Evolutionary conservation across 2,329 filamentous ascomycete species (phyloP).

Genomic region (Neoascochyta sp.): DNA sequence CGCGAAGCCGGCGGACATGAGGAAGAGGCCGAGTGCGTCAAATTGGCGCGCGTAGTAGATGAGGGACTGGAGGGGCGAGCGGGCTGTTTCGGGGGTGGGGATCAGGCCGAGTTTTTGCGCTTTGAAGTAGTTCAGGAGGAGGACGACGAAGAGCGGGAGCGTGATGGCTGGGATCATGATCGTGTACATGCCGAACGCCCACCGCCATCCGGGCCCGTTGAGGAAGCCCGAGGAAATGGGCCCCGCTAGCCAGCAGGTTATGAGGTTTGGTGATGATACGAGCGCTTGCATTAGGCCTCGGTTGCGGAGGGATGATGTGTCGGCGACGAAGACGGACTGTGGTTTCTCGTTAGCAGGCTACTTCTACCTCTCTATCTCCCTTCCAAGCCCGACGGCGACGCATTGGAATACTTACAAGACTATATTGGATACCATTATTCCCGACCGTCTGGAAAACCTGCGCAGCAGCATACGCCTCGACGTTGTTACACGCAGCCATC

Average conservation of each 20-base stretch:
- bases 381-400: too few species aligned
- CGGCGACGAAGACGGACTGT: slow-evolving; percentile 63
- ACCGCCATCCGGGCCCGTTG: slow-evolving; percentile 54
- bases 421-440: slow-evolving; percentile 49
- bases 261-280: slow-evolving; percentile 13
- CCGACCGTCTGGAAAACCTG: slow-evolving; percentile 65
- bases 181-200: slow-evolving; percentile 63
- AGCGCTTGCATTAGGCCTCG: slow-evolving; percentile 59
- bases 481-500: slow-evolving; percentile 60
- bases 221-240: slow-evolving; percentile 40
- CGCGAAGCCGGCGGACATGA: slow-evolving; percentile 57
- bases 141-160: slow-evolving; percentile 55
- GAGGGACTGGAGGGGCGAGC: slow-evolving; percentile 48
- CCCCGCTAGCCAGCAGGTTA: slow-evolving; percentile 18
- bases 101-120: slow-evolving; percentile 55
- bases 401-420: too few species aligned
- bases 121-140: slow-evolving; percentile 56
- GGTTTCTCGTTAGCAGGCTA: too few species aligned
- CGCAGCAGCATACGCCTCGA: slow-evolving; percentile 57
- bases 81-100: slow-evolving; percentile 38
- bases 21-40: slow-evolving; percentile 58
- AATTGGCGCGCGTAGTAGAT: slow-evolving; percentile 58
- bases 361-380: too few species aligned
- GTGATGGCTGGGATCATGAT: slow-evolving; percentile 60
- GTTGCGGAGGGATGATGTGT: slow-evolving; percentile 62